phyloP scores from a whole-genome alignment of 306 rosid species.

The Echinosophora koreensis region DNA sequence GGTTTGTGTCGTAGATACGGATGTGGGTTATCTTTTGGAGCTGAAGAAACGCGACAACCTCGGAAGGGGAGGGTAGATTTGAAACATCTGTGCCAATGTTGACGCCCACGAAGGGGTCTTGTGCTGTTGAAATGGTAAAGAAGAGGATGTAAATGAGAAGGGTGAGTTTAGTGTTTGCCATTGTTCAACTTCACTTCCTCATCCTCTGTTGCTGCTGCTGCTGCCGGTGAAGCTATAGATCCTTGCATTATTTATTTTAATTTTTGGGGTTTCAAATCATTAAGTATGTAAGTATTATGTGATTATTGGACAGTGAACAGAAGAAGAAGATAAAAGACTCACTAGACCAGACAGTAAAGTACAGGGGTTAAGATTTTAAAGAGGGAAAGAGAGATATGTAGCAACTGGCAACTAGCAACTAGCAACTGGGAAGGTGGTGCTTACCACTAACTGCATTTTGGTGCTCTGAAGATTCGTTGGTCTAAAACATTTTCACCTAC shows the following conservation, averaged over 20 bases:
- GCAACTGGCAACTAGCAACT: background rate
- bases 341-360: background rate
- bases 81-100: constrained; percentile 86
- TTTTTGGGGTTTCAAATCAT: background rate
- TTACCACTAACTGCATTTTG: too few relatives aligned
- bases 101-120: constrained; percentile 77
- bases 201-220: constrained; percentile 65
- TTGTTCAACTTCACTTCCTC: constrained; percentile 65
- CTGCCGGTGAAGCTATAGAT: constrained; percentile 21
- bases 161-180: constrained; percentile 64
- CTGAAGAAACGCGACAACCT: constrained; percentile 71
- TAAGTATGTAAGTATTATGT: background rate
- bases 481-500: background rate
- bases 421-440: too few relatives aligned
- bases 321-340: background rate
- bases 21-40: constrained; percentile 75
- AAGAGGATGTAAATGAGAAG: constrained; percentile 31
- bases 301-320: background rate
- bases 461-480: too few relatives aligned
- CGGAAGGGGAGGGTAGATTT: constrained; percentile 58
- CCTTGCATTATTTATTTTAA: constrained; percentile 81
- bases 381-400: background rate
- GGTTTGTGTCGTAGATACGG: constrained; percentile 83
- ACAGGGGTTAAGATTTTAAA: background rate
- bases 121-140: constrained; percentile 37